A percentile compares a stretch with the other conserved stretches of the same genome.
Conservation (phyloP, 345 rosid genomes). For the Durio zibethinus region DNA sequence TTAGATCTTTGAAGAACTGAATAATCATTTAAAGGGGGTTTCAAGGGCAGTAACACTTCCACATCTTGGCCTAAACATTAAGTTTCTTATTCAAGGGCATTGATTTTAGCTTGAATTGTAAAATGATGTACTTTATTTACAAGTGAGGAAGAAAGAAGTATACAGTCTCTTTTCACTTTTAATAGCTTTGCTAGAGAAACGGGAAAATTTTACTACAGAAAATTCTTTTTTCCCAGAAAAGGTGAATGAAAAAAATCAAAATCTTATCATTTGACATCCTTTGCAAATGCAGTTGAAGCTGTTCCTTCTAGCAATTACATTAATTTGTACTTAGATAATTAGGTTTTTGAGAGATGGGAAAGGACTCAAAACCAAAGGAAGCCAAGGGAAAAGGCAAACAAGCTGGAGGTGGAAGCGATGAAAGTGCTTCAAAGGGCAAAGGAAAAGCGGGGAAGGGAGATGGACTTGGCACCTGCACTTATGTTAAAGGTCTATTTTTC, state of each 20-base stretch:
- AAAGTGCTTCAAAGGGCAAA: conserved; percentile 74
- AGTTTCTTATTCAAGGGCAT: background rate
- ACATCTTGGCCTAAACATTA: background rate
- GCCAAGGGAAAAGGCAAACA: conserved; percentile 87
- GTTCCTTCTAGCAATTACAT: background rate
- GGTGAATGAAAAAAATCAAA: background rate
- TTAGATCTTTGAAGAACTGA: background rate
- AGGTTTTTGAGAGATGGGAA: conserved; percentile 46
- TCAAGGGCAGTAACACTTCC: background rate
- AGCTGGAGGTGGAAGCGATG: conserved; percentile 68
- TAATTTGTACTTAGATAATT: background rate
- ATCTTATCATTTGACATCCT: background rate
- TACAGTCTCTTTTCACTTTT: background rate
- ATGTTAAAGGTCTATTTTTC: conserved; percentile 67
- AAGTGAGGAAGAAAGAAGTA: background rate
- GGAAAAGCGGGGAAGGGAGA: conserved; percentile 85
- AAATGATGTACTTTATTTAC: background rate
- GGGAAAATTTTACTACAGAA: background rate
- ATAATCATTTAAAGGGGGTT: background rate
- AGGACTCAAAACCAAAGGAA: conserved; percentile 54
- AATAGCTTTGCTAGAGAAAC: background rate
- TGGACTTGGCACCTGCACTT: conserved; percentile 96
- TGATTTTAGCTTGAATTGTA: background rate
- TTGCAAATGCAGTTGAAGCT: background rate
- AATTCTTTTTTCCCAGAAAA: background rate